These are phyloP conservation scores for Pouteria campechiana DNA, from an alignment of 179 eudicot species.

Conservation along the genomic window DNA sequence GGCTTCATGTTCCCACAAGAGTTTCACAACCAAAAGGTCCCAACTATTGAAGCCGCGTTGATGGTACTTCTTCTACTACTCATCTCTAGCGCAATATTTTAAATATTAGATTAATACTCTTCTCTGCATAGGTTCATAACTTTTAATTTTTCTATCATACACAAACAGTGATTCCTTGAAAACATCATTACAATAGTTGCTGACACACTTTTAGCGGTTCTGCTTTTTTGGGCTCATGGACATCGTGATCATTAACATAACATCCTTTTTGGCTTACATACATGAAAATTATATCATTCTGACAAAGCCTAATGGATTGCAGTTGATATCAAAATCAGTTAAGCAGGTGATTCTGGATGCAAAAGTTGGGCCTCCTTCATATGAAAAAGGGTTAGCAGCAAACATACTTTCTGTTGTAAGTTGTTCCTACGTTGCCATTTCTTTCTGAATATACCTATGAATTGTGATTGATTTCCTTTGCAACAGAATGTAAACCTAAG, in stretches of 20 bases:
- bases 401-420: conserved; percentile 70
- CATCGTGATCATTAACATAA: neutral
- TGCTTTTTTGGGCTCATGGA: too few relatives aligned
- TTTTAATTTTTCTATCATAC: too few relatives aligned
- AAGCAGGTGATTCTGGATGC: conserved; percentile 66
- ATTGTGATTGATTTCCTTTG: too few relatives aligned
- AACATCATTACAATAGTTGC: too few relatives aligned
- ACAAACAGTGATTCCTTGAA: too few relatives aligned
- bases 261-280: conserved; percentile 1
- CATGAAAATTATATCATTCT: conserved; percentile 6
- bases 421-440: conserved; percentile 5
- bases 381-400: conserved; percentile 72
- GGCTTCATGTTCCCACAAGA: conserved; percentile 22
- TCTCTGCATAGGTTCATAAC: neutral
- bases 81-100: neutral
- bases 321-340: conserved; percentile 69
- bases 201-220: too few relatives aligned
- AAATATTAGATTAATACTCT: neutral
- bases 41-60: conserved; percentile 70
- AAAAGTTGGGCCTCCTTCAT: conserved; percentile 89
- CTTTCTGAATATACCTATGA: neutral
- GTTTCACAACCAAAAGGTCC: conserved; percentile 33
- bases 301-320: conserved; percentile 11
- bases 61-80: conserved; percentile 36
- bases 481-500: too few relatives aligned